phyloP scores from a whole-genome alignment of 345 rosid genomes.

The Brassica napus region DNA sequence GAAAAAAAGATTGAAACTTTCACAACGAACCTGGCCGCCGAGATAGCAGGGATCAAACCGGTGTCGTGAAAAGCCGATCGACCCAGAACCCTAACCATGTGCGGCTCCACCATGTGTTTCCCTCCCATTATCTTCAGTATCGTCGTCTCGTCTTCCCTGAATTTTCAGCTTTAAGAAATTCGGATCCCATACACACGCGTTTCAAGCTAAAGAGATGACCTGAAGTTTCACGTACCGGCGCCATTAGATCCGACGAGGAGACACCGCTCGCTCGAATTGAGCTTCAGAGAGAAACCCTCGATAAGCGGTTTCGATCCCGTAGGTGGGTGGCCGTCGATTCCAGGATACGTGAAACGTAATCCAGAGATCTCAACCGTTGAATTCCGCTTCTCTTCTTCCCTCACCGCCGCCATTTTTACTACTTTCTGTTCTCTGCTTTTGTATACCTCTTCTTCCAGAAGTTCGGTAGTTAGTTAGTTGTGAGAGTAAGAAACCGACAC shows the following conservation, averaged over 20 bases:
- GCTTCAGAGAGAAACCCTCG: conserved; percentile 62
- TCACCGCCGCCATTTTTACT: conserved; percentile 29
- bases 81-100: conserved; percentile 85
- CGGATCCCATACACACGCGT: no score
- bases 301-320: conserved; percentile 77
- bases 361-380: conserved; percentile 70
- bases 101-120: conserved; percentile 94
- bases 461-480: conserved; percentile 28
- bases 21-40: no score
- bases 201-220: no score
- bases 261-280: conserved; percentile 72
- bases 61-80: conserved; percentile 95
- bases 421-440: neutral
- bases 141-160: conserved; percentile 91
- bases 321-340: conserved; percentile 95
- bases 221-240: conserved; percentile 57
- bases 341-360: conserved; percentile 86
- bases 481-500: conserved; percentile 10
- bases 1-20: no score
- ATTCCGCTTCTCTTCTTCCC: neutral
- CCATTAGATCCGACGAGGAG: conserved; percentile 99
- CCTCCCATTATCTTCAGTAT: conserved; percentile 93
- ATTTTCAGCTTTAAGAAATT: no score
- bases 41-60: no score
- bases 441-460: conserved; percentile 25